phyloP scores from a whole-genome alignment of 805 yeast genomes.

The Lipomyces japonicus region DNA sequence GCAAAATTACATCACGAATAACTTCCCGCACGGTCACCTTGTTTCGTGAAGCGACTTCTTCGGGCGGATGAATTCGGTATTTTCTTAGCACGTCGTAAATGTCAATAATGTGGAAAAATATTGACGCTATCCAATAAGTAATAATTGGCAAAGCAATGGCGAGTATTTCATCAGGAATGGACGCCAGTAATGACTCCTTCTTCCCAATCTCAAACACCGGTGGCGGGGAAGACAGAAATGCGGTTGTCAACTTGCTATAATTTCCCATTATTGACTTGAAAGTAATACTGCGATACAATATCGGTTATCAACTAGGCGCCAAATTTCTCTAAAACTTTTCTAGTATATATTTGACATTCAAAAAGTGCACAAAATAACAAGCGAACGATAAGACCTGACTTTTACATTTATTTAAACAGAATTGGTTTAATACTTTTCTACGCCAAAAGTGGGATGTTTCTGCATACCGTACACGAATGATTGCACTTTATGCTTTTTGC shows the following conservation, averaged over 20 bases:
- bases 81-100: slow-evolving; percentile 68
- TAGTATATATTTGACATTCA: too few species aligned
- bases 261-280: too few species aligned
- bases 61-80: slow-evolving; percentile 89
- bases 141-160: slow-evolving; percentile 73
- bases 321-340: too few species aligned
- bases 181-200: slow-evolving; percentile 46
- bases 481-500: too few species aligned
- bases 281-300: too few species aligned
- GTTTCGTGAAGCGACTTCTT: slow-evolving; percentile 73
- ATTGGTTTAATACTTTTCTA: too few species aligned
- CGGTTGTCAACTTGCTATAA: slow-evolving; percentile 6
- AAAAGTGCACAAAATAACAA: too few species aligned
- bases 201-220: slow-evolving; percentile 23
- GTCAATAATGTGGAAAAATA: slow-evolving; percentile 72
- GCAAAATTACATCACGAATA: slow-evolving; percentile 72
- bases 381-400: too few species aligned
- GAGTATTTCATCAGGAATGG: slow-evolving; percentile 66
- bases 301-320: too few species aligned
- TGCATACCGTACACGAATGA: too few species aligned
- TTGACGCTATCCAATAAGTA: slow-evolving; percentile 78
- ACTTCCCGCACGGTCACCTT: slow-evolving; percentile 69
- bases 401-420: too few species aligned
- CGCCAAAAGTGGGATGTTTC: too few species aligned
- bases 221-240: slow-evolving; percentile 24